phyloP scores from a whole-genome alignment of 192 early-diverging fungal genomes.

The Spinellus fusiger region DNA sequence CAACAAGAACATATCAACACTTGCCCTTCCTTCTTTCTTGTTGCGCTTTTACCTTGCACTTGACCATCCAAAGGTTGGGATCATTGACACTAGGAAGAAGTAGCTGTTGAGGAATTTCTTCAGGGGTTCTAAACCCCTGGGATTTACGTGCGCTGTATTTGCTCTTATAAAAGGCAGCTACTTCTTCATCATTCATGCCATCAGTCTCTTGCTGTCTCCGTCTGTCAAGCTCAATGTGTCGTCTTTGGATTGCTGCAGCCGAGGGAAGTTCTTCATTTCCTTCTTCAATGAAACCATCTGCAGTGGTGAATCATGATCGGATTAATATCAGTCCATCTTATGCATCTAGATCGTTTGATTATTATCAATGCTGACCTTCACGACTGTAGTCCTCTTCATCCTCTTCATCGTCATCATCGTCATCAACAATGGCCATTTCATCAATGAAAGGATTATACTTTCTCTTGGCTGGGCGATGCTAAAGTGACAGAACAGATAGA shows the following conservation, averaged over 20 bases:
- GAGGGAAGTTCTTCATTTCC: conserved; percentile 51
- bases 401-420: conserved; percentile 65
- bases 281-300: conserved; percentile 70
- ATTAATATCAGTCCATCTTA: not conserved
- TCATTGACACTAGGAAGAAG: conserved; percentile 81
- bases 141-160: conserved; percentile 62
- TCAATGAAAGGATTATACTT: conserved; percentile 50
- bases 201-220: conserved; percentile 56
- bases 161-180: conserved; percentile 68
- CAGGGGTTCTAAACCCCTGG: conserved; percentile 39
- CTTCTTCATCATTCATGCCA: conserved; percentile 75
- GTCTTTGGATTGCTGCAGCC: conserved; percentile 51
- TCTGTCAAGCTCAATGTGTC: conserved; percentile 69
- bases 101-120: conserved; percentile 68
- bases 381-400: conserved; percentile 57
- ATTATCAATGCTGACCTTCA: conserved; percentile 32
- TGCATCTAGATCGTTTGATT: not conserved
- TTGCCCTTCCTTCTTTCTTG: not conserved
- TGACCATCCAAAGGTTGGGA: conserved; percentile 88
- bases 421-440: conserved; percentile 64
- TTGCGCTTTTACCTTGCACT: conserved; percentile 53
- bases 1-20: not conserved
- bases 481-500: not conserved
- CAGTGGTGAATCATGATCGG: not conserved
- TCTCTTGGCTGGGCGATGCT: conserved; percentile 41